Evolutionary conservation across 768 basidiomycete genomes (phyloP).

Genomic region (Phaeotremella skinneri): DNA sequence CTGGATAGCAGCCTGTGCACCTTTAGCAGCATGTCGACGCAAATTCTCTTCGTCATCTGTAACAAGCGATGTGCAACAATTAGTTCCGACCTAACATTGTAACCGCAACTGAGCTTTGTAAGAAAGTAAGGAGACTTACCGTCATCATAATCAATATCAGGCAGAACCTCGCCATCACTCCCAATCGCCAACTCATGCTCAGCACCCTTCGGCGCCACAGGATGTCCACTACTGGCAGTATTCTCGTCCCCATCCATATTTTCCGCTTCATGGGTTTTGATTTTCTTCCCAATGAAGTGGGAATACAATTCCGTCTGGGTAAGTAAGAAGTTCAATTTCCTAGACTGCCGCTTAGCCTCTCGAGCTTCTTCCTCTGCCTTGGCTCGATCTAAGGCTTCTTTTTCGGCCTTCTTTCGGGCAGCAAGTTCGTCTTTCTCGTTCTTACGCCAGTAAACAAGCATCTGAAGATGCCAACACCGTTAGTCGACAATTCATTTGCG

Average conservation of each 20-base stretch:
- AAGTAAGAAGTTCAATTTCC: constrained; percentile 97
- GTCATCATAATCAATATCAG: constrained; percentile 86
- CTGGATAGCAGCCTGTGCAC: constrained; percentile 83
- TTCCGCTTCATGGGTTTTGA: constrained; percentile 54
- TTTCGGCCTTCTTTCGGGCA: constrained; percentile 86
- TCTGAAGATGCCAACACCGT: constrained; percentile 54
- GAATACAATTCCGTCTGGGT: constrained; percentile 98
- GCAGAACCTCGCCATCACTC: constrained; percentile 61
- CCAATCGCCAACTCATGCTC: constrained; percentile 53
- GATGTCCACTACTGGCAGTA: constrained; percentile 20
- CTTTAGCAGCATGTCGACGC: constrained; percentile 75
- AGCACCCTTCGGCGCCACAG: constrained; percentile 1
- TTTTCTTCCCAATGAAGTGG: constrained; percentile 97
- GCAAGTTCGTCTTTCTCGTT: constrained; percentile 96
- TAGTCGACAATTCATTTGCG: too few species aligned
- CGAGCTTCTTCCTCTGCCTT: constrained; percentile 55
- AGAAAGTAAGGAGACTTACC: constrained; percentile 57
- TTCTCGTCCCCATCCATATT: constrained; percentile 42
- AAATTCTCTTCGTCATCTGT: constrained; percentile 85
- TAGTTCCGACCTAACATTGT: constrained; percentile 3
- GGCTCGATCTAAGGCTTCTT: constrained; percentile 63
- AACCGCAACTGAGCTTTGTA: not conserved
- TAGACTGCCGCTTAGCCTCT: constrained; percentile 86
- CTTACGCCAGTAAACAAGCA: constrained; percentile 96
- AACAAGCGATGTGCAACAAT: constrained; percentile 5